A percentile compares a stretch with the other conserved stretches of the same genome.
phyloP scores from a whole-genome alignment of 75 land plant genomes.

The Cupressus sempervirens region DNA sequence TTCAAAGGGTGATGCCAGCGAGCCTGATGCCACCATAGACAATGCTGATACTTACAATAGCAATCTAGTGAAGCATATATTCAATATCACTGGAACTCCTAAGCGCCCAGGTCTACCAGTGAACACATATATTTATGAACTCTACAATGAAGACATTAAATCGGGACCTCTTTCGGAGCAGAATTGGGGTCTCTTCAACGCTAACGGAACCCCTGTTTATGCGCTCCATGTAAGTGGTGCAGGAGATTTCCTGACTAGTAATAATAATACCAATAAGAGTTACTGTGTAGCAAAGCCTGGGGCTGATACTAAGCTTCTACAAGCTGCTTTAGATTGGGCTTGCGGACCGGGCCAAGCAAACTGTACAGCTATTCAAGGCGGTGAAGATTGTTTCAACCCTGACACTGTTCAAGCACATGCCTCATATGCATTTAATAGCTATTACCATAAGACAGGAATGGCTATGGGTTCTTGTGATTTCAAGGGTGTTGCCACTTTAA shows the following conservation, averaged over 20 bases:
- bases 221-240: constrained; percentile 50
- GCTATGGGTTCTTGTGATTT: constrained; percentile 77
- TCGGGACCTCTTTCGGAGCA: constrained; percentile 56
- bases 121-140: constrained; percentile 64
- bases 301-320: constrained; percentile 58
- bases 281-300: constrained; percentile 70
- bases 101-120: constrained; percentile 44
- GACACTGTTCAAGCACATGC: constrained; percentile 75
- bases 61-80: constrained; percentile 48
- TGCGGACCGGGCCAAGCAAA: constrained; percentile 89
- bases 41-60: constrained; percentile 58
- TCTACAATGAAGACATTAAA: constrained; percentile 68
- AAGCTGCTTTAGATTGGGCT: constrained; percentile 90
- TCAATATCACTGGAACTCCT: constrained; percentile 63
- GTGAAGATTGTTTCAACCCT: constrained; percentile 78
- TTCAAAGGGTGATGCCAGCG: constrained; percentile 50
- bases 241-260: constrained; percentile 60
- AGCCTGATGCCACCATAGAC: constrained; percentile 43
- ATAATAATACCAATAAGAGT: constrained; percentile 64
- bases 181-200: constrained; percentile 75
- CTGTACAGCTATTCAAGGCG: constrained; percentile 83
- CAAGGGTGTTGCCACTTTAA: constrained; percentile 81
- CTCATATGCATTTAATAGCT: constrained; percentile 86
- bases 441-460: constrained; percentile 69
- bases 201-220: constrained; percentile 58